Percentiles rank a stretch among this genome's conserved stretches.
Conservation (phyloP, 345 rosid species). For the Populus tremula region DNA sequence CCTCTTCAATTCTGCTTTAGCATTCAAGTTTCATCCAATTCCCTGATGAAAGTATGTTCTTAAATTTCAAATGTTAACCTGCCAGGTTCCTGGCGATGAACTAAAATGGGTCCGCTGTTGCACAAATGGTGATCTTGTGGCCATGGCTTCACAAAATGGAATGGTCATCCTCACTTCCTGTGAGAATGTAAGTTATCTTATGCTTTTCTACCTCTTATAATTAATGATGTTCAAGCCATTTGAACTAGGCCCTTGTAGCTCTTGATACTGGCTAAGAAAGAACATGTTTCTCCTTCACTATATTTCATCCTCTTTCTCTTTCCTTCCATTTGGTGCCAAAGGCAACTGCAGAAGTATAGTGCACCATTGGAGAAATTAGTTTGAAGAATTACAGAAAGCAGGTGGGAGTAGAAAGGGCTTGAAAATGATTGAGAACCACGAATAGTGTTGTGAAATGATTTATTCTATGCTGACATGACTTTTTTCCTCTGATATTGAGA, state of each 20-base stretch:
- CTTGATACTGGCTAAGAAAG: not conserved
- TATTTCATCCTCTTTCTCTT: not conserved
- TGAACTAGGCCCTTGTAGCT: not conserved
- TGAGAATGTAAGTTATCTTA: slow-evolving; percentile 52
- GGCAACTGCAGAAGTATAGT: not conserved
- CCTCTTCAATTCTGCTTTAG: slow-evolving; percentile 12
- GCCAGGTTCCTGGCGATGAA: slow-evolving; percentile 88
- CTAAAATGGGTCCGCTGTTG: slow-evolving; percentile 92
- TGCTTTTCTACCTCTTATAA: not conserved
- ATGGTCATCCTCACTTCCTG: slow-evolving; percentile 81
- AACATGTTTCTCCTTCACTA: not conserved
- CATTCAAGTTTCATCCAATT: not conserved
- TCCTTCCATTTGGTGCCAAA: not conserved
- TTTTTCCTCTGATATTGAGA: not conserved
- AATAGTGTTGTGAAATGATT: not conserved
- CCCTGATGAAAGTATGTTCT: not conserved
- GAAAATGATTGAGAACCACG: not conserved
- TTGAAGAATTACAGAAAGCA: not conserved
- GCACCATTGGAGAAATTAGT: not conserved
- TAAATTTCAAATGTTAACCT: slow-evolving; percentile 16
- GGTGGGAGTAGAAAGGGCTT: not conserved
- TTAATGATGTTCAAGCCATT: not conserved
- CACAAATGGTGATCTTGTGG: slow-evolving; percentile 81
- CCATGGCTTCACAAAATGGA: slow-evolving; percentile 97
- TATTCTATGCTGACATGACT: not conserved